Evolutionary conservation across 768 basidiomycete genomes (phyloP), one percentile per base, ranked within the genome.

Genomic region (Rhizopogon vinicolor): DNA sequence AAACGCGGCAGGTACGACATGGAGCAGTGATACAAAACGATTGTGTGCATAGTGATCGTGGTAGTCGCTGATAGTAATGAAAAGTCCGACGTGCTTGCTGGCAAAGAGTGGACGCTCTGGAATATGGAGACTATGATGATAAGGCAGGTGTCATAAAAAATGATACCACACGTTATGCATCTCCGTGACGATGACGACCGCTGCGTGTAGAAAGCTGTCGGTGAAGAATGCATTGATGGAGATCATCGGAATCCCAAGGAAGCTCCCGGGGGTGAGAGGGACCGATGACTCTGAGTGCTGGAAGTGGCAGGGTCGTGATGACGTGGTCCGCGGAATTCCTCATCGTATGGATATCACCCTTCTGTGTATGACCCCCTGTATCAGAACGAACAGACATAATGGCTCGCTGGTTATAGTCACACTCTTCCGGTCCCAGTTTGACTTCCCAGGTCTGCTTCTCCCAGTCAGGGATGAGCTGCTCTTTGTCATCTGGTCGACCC

Each of bases 381-480:
- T 53, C 52, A 12, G 46, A 53, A 31, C 19, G 52, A 49, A 53
- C n/a, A 33, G 40, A 53, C 10, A 52, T 19, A 28, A 25, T 0
- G 25, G 25, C 6, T 53, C 45, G 54, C 28, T 54, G 50, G 53
- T 52, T 54, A 54, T 55, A 53, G 52, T 41, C 52, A 40, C 31
- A 14, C 7, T 39, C 25, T 33, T 51, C 25, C 53, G 40, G 25
- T 29, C 35, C 35, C 19, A 22, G 19, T 64, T 73, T 76, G 63
- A 78, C 72, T 60, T 84, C 79, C 84, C 84, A 87, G 61, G 74
- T 79, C 48, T 78, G 72, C 57, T 78, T 80, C 63, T 82, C 76
- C 78, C 81, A 83, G 70, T 89, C 87, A 0, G 81, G 81, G 29
- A 86, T 73, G 68, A 88, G 68, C 53, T 80, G 77, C 65, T 89